A percentile compares a stretch with the other conserved stretches of the same genome.
Evolutionary conservation across 768 basidiomycete genomes (phyloP).

Genomic region (Fistulinella prunicolor): DNA sequence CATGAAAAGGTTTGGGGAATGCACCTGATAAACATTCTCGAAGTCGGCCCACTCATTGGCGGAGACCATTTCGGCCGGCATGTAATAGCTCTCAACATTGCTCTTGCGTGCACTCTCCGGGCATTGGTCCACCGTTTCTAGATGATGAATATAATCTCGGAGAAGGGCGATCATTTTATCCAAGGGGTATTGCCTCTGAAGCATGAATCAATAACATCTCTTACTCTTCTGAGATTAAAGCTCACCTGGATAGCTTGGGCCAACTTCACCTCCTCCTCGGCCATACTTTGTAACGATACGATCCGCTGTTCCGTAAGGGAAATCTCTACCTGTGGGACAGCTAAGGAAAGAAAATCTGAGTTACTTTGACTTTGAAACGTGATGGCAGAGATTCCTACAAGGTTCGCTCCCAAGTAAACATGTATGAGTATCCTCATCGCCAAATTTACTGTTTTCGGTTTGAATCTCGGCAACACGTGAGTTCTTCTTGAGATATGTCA

Average conservation of each 20-base stretch:
- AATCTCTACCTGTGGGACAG: slow-evolving; percentile 64
- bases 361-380: neutral
- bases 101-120: slow-evolving; percentile 31
- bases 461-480: slow-evolving; percentile 40
- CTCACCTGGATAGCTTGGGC: slow-evolving; percentile 16
- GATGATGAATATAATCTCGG: slow-evolving; percentile 56
- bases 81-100: slow-evolving; percentile 50
- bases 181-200: slow-evolving; percentile 26
- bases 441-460: slow-evolving; percentile 71
- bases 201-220: slow-evolving; percentile 3
- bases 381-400: slow-evolving; percentile 41
- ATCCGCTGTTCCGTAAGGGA: slow-evolving; percentile 55
- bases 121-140: slow-evolving; percentile 44
- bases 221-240: neutral
- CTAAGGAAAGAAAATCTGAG: slow-evolving; percentile 32
- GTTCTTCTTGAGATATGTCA: slow-evolving; percentile 75
- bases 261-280: slow-evolving; percentile 11
- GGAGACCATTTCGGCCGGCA: slow-evolving; percentile 66
- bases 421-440: slow-evolving; percentile 75
- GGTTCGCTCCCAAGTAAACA: slow-evolving; percentile 75
- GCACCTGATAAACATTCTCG: slow-evolving; percentile 88
- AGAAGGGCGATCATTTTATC: slow-evolving; percentile 58
- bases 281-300: slow-evolving; percentile 39
- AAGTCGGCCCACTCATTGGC: slow-evolving; percentile 76
- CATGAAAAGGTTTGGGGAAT: slow-evolving; percentile 79